phyloP scores from a whole-genome alignment of 805 yeast species.

The Starmerella roubikii region DNA sequence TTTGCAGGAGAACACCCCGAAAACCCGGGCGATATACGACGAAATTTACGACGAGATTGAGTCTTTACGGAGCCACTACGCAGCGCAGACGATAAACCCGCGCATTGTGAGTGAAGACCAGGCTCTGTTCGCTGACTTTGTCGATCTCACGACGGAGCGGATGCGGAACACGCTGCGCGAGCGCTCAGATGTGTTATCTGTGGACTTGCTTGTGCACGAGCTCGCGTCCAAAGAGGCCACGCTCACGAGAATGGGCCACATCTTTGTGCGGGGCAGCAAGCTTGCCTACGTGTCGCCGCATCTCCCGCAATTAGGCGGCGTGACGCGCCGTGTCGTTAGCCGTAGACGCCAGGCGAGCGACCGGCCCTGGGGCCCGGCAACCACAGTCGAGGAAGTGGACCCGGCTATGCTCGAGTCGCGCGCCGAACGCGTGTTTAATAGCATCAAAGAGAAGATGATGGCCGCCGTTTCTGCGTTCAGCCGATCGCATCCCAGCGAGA shows the following conservation, averaged over 20 bases:
- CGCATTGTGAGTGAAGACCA: conserved; percentile 9
- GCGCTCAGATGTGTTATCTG: conserved; percentile 4
- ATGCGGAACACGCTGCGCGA: conserved; percentile 5
- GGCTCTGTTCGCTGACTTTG: conserved; percentile 4
- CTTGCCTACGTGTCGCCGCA: conserved; percentile 1
- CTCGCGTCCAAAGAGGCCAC: background rate
- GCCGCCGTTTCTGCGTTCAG: background rate
- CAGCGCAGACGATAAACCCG: conserved; percentile 1
- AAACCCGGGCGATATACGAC: too few species aligned
- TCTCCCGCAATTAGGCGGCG: background rate
- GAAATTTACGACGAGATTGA: conserved; percentile 2
- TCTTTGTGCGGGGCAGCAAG: conserved; percentile 3
- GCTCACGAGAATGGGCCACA: conserved; percentile 1
- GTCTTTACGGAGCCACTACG: conserved; percentile 1
- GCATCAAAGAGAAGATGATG: background rate
- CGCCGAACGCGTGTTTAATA: background rate
- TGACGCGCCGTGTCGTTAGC: background rate
- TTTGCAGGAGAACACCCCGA: too few species aligned
- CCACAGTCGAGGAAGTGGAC: background rate
- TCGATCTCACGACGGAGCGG: conserved; percentile 1
- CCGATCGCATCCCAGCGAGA: background rate
- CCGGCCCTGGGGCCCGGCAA: background rate
- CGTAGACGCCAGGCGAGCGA: background rate
- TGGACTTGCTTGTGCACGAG: background rate
- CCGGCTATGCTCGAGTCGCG: conserved; percentile 1